Conservation (phyloP, 345 rosid species). For the Clausena lansium region DNA sequence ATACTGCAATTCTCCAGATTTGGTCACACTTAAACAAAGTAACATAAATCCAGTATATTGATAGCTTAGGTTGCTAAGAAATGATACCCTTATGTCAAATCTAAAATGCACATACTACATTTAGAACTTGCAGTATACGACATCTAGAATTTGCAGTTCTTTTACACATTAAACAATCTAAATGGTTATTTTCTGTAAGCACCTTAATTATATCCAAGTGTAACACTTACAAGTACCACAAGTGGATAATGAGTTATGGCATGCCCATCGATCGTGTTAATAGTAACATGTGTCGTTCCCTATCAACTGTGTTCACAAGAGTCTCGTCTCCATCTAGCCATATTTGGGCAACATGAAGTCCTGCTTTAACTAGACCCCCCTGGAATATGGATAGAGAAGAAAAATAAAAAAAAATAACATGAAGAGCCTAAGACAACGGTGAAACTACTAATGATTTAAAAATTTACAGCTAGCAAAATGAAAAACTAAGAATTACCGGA, state of each 20-base stretch:
- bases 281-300: conserved; percentile 68
- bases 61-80: not conserved
- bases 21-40: not conserved
- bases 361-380: conserved; percentile 92
- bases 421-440: conserved; percentile 14
- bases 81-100: not conserved
- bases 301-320: conserved; percentile 79
- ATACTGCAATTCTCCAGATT: too few relatives aligned
- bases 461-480: not conserved
- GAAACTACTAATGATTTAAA: not conserved
- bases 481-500: conserved; percentile 43
- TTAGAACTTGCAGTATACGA: not conserved
- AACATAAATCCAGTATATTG: not conserved
- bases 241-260: conserved; percentile 88
- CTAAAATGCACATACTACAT: not conserved
- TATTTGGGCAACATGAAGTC: conserved; percentile 85
- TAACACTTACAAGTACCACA: conserved; percentile 74
- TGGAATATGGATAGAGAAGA: conserved; percentile 20
- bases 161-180: not conserved
- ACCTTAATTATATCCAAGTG: not conserved
- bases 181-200: not conserved
- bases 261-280: conserved; percentile 72
- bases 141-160: not conserved
- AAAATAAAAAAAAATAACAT: not conserved
- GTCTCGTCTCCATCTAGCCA: conserved; percentile 95